Percentiles rank a stretch among this genome's conserved stretches.
These are phyloP conservation scores for Omphalea diandra DNA, from an alignment of 441 rosid genomes.

Conservation along the genomic window DNA sequence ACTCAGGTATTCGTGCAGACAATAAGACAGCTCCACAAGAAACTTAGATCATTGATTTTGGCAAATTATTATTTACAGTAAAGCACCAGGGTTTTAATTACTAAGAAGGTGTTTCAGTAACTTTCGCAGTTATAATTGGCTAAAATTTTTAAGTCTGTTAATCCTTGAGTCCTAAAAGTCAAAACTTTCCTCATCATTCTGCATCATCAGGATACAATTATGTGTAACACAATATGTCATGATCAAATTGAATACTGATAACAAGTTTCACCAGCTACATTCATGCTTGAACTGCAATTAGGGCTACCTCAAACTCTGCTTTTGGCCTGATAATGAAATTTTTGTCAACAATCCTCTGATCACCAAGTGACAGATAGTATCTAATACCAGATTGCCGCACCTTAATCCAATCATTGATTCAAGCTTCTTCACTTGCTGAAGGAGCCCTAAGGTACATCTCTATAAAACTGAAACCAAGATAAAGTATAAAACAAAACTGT, in stretches of 20 bases:
- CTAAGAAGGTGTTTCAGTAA: too few relatives aligned
- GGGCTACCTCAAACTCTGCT: constrained; percentile 98
- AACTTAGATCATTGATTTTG: too few relatives aligned
- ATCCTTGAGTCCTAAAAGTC: too few relatives aligned
- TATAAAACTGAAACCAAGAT: constrained; percentile 72
- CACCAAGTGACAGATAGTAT: constrained; percentile 96
- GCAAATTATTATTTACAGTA: too few relatives aligned
- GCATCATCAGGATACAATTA: not conserved
- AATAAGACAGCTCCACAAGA: too few relatives aligned
- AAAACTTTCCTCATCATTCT: not conserved
- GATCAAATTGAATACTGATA: constrained; percentile 6
- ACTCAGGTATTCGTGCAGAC: too few relatives aligned
- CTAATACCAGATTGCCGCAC: constrained; percentile 98
- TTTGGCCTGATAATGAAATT: constrained; percentile 95
- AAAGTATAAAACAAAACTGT: constrained; percentile 14
- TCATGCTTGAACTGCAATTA: too few relatives aligned
- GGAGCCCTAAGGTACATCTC: constrained; percentile 99
- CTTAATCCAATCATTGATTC: constrained; percentile 96
- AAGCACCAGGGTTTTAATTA: too few relatives aligned
- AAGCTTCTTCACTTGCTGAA: constrained; percentile 92
- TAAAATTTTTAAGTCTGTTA: too few relatives aligned
- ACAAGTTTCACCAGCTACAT: not conserved
- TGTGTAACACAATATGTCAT: not conserved
- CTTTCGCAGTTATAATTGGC: too few relatives aligned
- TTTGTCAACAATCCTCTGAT: constrained; percentile 97